Base-by-base conservation (phyloP, 2,329 filamentous ascomycete species). In the Chalaropsis ovoidea region DNA sequence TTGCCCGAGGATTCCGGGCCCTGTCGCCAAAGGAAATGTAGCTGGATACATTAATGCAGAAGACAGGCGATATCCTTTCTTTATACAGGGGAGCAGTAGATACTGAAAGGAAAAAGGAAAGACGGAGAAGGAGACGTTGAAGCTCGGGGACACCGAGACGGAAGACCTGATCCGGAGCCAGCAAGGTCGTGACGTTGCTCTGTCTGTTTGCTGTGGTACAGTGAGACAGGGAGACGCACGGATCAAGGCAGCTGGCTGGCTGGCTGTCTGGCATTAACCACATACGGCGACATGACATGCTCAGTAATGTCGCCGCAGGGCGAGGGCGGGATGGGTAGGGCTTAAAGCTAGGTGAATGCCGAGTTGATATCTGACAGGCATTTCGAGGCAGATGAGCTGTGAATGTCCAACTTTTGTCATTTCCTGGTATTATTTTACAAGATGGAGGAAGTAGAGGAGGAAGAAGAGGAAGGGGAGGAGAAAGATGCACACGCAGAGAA, bases 1-100 rank as follows among this genome's bases (percentile, higher is more conserved):
- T 17, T n/a, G 52, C 52, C 52, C 52, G 52, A 56, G 52, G 52
- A 56, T 56, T 56, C 52, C 52, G 27, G 52, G 11, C 52, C 24
- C 52, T 56, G 52, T 35, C 52, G 17, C 10, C 6, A 31, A 39
- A 24, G 22, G n/a, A 56, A 24, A 10, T 35, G 52, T 56, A 56
- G 52, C 52, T 56, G 52, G 52, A 56, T 15, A 56, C 4, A 35
- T 56, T 56, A 24, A 56, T 35, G 13, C 2, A 24, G 22, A 24
- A 27, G 39, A 17, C 19, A 24, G n/a, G n/a, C n/a, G 7, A 35
- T 10, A 39, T 39, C 5, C 35, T 1, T 24, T 52, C 19, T 13
- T 11, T 52, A 13, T 61, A 42, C 19, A 61, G 35, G 58, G 58
- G 35, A 5, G 35, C n/a, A 17, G 58, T 7, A 31, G 24, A 24